Evolutionary conservation across 73 alveolate species (phyloP).

Genomic region (Effrenium voratum): DNA sequence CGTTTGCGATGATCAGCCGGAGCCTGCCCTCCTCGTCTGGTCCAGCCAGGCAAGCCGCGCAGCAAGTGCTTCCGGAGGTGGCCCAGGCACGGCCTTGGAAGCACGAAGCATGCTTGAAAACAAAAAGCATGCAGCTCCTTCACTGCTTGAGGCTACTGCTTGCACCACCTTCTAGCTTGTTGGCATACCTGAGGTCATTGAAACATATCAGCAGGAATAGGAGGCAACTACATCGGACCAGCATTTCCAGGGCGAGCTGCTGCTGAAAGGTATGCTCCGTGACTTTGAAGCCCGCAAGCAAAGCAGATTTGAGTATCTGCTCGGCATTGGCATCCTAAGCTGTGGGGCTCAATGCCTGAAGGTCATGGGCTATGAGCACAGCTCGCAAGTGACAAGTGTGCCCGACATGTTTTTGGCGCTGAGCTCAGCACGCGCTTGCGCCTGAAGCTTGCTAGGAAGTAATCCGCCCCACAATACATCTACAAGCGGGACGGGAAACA

Average conservation of each 20-base stretch:
- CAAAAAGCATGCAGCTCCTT: background rate
- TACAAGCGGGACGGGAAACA: background rate
- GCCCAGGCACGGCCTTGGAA: slow-evolving; percentile 77
- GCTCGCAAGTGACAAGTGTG: too few species aligned
- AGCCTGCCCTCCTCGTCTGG: slow-evolving; percentile 86
- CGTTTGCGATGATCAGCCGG: slow-evolving; percentile 22
- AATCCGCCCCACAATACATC: background rate
- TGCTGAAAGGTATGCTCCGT: slow-evolving; percentile 86
- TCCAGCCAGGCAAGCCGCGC: slow-evolving; percentile 90
- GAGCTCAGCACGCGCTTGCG: background rate
- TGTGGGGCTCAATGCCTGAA: background rate
- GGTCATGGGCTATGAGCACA: background rate
- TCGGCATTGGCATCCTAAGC: slow-evolving; percentile 73
- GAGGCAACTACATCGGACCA: background rate
- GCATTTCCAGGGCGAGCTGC: background rate
- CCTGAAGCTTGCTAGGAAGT: background rate
- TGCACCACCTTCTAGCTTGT: slow-evolving; percentile 90
- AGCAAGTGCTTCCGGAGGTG: slow-evolving; percentile 92
- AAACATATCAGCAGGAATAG: background rate
- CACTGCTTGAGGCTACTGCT: background rate
- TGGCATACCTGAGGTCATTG: slow-evolving; percentile 35
- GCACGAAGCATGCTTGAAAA: background rate
- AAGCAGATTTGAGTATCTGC: slow-evolving; percentile 67
- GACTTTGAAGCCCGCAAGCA: slow-evolving; percentile 89
- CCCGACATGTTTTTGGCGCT: background rate